phyloP scores from a whole-genome alignment of 768 basidiomycete species.

The Mrakia gelida region DNA sequence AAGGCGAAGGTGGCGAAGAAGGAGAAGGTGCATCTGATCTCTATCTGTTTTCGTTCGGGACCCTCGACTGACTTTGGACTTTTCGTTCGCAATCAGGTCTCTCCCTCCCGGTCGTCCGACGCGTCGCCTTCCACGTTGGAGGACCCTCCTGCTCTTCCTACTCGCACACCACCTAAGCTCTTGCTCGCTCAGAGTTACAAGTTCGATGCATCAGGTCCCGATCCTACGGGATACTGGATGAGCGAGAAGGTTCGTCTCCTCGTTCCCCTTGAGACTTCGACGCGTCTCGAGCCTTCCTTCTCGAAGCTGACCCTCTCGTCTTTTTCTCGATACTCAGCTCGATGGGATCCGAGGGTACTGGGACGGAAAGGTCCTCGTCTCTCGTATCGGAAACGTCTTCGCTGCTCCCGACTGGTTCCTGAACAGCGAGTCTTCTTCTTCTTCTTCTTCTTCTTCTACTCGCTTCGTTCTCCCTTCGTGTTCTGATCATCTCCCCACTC shows the following conservation, averaged over 20 bases:
- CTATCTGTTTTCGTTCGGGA: not conserved
- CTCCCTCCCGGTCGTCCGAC: not conserved
- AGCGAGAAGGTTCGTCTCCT: slow-evolving; percentile 3
- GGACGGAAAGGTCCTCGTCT: not conserved
- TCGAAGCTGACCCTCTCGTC: not conserved
- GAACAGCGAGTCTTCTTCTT: not conserved
- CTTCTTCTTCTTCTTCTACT: not conserved
- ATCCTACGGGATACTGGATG: slow-evolving; percentile 10
- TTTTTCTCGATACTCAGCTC: not conserved
- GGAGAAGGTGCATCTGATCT: not conserved
- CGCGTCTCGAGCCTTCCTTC: not conserved
- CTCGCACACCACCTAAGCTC: not conserved
- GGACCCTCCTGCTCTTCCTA: not conserved
- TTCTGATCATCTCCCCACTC: not conserved
- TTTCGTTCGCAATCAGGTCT: not conserved
- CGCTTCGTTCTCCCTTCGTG: not conserved
- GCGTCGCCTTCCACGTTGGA: not conserved
- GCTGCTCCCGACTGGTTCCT: not conserved
- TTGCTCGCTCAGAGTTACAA: slow-evolving; percentile 3
- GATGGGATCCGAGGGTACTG: slow-evolving; percentile 12
- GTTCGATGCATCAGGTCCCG: not conserved
- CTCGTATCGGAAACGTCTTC: slow-evolving; percentile 7
- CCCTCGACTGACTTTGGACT: not conserved
- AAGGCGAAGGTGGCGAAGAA: not conserved
- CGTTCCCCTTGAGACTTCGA: too few relatives aligned